These are phyloP conservation scores for Schizosaccharomyces octosporus DNA, from an alignment of 805 yeast species.

Conservation along the genomic window DNA sequence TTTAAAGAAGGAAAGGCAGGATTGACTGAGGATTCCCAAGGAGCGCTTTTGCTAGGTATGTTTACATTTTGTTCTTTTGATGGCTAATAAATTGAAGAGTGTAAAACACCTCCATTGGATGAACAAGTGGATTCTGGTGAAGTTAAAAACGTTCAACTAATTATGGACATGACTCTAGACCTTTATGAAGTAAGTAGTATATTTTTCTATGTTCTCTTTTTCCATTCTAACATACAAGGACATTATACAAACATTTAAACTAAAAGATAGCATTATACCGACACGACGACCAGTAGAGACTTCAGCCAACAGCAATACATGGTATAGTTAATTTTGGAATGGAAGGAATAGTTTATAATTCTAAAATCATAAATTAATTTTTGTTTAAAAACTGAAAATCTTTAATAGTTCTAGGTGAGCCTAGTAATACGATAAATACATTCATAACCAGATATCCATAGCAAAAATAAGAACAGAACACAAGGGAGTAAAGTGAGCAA, in stretches of 20 bases:
- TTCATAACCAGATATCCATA: no score
- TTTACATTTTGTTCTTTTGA: background rate
- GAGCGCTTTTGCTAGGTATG: slow-evolving; percentile 8
- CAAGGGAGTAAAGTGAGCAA: no score
- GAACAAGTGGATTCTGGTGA: background rate
- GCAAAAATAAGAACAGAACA: no score
- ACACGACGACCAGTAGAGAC: slow-evolving; percentile 12
- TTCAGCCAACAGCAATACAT: background rate
- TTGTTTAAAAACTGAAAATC: no score
- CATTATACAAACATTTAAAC: slow-evolving; percentile 28
- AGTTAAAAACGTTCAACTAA: background rate
- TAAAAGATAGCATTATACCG: slow-evolving; percentile 30
- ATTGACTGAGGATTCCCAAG: slow-evolving; percentile 22
- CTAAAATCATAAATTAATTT: no score
- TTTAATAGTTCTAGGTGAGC: no score
- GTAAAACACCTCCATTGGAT: background rate
- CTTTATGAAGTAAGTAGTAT: background rate
- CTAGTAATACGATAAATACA: no score
- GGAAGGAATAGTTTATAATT: background rate
- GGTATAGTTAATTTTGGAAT: background rate
- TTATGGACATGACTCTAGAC: background rate
- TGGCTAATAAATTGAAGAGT: background rate
- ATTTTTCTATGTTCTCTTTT: background rate
- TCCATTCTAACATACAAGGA: slow-evolving; percentile 5
- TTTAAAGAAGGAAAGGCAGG: slow-evolving; percentile 44